phyloP scores from a whole-genome alignment of 2,329 filamentous ascomycete species.

The Helicocarpus griseus region DNA sequence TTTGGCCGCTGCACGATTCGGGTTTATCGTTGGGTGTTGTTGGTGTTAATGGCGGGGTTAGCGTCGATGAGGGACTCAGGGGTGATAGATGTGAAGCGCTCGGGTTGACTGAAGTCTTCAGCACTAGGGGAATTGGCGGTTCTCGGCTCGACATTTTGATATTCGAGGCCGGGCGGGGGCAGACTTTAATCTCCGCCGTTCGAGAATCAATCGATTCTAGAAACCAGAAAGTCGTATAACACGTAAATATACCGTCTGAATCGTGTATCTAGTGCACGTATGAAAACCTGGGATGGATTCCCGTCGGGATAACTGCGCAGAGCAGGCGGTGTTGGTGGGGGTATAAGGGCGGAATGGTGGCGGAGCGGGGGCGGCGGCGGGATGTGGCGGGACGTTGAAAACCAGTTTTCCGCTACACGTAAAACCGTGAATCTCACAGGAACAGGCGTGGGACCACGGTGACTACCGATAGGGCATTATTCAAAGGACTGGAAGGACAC shows the following conservation, averaged over 20 bases:
- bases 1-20: slow-evolving; percentile 6
- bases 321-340: neutral
- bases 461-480: neutral
- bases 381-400: neutral
- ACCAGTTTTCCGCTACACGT: neutral
- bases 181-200: neutral
- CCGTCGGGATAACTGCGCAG: neutral
- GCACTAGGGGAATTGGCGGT: slow-evolving; percentile 6
- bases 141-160: slow-evolving; percentile 5
- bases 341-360: neutral
- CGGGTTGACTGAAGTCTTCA: slow-evolving; percentile 8
- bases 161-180: neutral
- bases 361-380: neutral
- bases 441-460: neutral
- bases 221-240: too few relatives aligned
- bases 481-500: too few relatives aligned
- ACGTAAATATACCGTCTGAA: too few relatives aligned
- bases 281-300: too few relatives aligned
- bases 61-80: slow-evolving; percentile 8
- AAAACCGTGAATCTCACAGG: neutral
- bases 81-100: slow-evolving; percentile 5
- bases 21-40: slow-evolving; percentile 15
- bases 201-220: too few relatives aligned
- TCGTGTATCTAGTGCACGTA: too few relatives aligned
- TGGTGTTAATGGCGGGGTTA: slow-evolving; percentile 29